Percentiles rank a stretch among this genome's conserved stretches.
Evolutionary conservation across 306 rosid genomes (phyloP).

Genomic region (Vigna nakashimae): DNA sequence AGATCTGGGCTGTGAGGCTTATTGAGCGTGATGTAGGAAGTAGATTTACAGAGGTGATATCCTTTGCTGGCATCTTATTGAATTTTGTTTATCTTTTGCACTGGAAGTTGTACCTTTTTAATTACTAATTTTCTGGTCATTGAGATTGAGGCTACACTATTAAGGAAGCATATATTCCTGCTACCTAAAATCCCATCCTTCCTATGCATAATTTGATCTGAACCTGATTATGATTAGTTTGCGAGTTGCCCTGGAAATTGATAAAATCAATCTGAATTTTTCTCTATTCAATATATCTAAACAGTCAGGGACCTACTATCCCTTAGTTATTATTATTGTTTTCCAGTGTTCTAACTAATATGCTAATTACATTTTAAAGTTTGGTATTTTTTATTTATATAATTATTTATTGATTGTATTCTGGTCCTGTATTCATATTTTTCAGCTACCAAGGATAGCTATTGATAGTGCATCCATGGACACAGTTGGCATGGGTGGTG

Average conservation of each 20-base stretch:
- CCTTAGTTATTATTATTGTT: neutral
- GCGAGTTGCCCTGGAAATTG: neutral
- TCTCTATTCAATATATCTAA: neutral
- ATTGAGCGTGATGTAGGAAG: slow-evolving; percentile 93
- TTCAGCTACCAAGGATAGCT: slow-evolving; percentile 80
- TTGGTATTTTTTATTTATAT: neutral
- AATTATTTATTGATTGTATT: slow-evolving; percentile 41
- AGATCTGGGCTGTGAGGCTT: slow-evolving; percentile 67
- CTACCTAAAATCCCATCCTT: neutral
- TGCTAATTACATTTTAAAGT: neutral
- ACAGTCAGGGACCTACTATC: slow-evolving; percentile 18
- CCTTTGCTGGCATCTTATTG: neutral
- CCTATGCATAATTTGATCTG: neutral
- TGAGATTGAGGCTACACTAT: slow-evolving; percentile 28
- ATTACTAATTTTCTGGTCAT: slow-evolving; percentile 20
- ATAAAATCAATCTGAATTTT: slow-evolving; percentile 11
- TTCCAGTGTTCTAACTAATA: neutral
- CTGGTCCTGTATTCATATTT: slow-evolving; percentile 38
- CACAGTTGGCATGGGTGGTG: no score
- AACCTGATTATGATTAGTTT: slow-evolving; percentile 12
- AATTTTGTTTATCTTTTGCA: slow-evolving; percentile 21
- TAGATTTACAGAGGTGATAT: no score
- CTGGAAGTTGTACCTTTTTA: slow-evolving; percentile 25
- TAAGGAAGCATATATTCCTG: neutral
- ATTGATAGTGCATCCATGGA: slow-evolving; percentile 55